These are phyloP conservation scores for Stagonosporopsis tanaceti DNA, from an alignment of 2,329 filamentous ascomycete species.

Conservation along the genomic window DNA sequence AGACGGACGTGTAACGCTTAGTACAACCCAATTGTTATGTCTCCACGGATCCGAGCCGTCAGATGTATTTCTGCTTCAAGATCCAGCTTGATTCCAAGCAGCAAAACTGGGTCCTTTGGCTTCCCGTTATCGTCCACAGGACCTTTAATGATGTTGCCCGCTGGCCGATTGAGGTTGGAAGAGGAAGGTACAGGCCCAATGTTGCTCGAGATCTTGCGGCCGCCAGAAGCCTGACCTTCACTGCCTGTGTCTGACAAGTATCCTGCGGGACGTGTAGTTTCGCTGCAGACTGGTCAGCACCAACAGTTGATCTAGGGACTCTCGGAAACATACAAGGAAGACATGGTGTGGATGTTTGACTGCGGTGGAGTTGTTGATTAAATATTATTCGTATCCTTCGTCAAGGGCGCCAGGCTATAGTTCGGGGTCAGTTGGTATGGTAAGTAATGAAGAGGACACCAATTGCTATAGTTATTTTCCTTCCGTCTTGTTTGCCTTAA, in stretches of 20 bases:
- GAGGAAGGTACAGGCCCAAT: slow-evolving; percentile 48
- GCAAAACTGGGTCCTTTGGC: slow-evolving; percentile 64
- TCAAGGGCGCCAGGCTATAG: slow-evolving; percentile 4
- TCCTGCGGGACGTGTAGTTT: slow-evolving; percentile 39
- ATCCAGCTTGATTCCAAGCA: slow-evolving; percentile 70
- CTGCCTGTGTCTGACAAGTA: slow-evolving; percentile 51
- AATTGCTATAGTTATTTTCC: slow-evolving; percentile 31
- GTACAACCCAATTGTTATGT: slow-evolving; percentile 68
- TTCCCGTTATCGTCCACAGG: slow-evolving; percentile 65
- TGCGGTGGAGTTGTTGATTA: neutral
- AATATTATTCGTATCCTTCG: slow-evolving; percentile 19
- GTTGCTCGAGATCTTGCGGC: slow-evolving; percentile 45
- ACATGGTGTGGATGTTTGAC: slow-evolving; percentile 27
- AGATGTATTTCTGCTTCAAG: slow-evolving; percentile 69
- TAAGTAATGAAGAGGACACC: slow-evolving; percentile 31
- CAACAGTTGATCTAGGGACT: neutral
- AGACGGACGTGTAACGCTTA: slow-evolving; percentile 37
- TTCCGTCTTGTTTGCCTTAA: slow-evolving; percentile 34
- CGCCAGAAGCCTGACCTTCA: slow-evolving; percentile 51
- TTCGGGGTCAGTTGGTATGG: slow-evolving; percentile 2
- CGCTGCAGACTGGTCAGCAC: slow-evolving; percentile 27
- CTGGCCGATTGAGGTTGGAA: slow-evolving; percentile 51
- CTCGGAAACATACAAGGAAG: slow-evolving; percentile 36
- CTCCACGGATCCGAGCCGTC: slow-evolving; percentile 67
- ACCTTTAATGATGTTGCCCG: slow-evolving; percentile 61